Base-by-base conservation (phyloP, 768 basidiomycete genomes). In the Boletus barrowsii region DNA sequence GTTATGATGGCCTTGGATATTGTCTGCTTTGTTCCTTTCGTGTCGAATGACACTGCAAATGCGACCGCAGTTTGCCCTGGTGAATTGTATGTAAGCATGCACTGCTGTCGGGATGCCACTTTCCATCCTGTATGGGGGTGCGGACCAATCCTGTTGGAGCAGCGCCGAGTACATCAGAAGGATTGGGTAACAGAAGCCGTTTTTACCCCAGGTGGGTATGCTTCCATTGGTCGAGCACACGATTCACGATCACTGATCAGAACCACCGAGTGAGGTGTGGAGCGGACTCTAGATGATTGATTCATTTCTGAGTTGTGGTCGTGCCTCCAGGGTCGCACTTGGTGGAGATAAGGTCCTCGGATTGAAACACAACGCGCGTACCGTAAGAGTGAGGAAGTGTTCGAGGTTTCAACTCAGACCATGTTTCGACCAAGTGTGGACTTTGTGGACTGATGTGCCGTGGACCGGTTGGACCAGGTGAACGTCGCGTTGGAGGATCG, bases 201-300 rank as follows among this genome's bases (percentile, higher is more conserved):
- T 35, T 39, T 54, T 55, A 3, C 33, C 40, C 45, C 8, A 37
- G 22, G 39, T 3, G 42, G 51, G 24, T 3, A 14, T 26, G 57
- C 53, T 53, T 57, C 59, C 26, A 39, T 51, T 45, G 44, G 17
- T 20, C 43, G 2, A 41, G 30, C 26, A 4, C 3, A 37, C 39
- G 62, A 64, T 61, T 61, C 62, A 54, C 58, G 52, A 64, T 49
- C 51, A 61, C 4, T 42, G 51, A 54, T 45, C 11, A 47, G 40
- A 50, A 49, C 36, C 11, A 35, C 8, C 4, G 32, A 9, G 26
- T 18, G 53, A 47, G 41, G 61, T 42, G 51, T 18, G 51, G 51
- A 48, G 40, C 40, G 36, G 40, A 35, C 53, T 39, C 48, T 22
- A 43, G 9, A 42, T 39, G 57, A 42, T 4, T 22, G 47, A 49